phyloP scores from a whole-genome alignment of 1,284 basidiomycete species.

The Pterulicium gracile region DNA sequence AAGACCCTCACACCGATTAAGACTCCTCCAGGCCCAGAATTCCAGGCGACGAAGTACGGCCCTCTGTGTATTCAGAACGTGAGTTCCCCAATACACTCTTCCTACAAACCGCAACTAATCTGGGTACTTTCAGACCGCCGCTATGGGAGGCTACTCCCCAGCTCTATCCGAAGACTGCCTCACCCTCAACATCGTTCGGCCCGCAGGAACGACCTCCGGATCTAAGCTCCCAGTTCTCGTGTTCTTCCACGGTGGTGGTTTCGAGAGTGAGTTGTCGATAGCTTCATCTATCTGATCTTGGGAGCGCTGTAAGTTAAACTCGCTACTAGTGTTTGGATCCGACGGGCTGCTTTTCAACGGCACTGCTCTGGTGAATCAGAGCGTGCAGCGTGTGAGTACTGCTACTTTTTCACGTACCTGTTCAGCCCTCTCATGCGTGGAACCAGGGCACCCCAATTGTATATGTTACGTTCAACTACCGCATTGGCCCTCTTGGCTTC shows the following conservation, averaged over 20 bases:
- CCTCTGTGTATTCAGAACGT: conserved; percentile 2
- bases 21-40: neutral
- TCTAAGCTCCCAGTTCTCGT: neutral
- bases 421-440: too few relatives aligned
- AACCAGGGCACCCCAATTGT: conserved; percentile 2
- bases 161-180: conserved; percentile 1
- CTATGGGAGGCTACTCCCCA: neutral
- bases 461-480: conserved; percentile 2
- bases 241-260: conserved; percentile 1
- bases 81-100: neutral
- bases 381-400: conserved; percentile 14
- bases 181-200: neutral
- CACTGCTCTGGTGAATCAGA: conserved; percentile 13
- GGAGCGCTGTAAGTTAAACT: neutral
- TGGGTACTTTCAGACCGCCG: neutral
- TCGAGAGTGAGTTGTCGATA: conserved; percentile 1
- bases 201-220: neutral
- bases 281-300: neutral
- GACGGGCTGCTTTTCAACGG: neutral
- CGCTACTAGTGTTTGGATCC: neutral
- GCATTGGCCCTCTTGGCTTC: conserved; percentile 7
- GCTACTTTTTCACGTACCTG: too few relatives aligned
- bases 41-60: conserved; percentile 1
- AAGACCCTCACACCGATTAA: neutral
- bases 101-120: neutral